Evolutionary conservation across 495 filamentous ascomycete genomes (phyloP).

Genomic region (Tuber brumale): DNA sequence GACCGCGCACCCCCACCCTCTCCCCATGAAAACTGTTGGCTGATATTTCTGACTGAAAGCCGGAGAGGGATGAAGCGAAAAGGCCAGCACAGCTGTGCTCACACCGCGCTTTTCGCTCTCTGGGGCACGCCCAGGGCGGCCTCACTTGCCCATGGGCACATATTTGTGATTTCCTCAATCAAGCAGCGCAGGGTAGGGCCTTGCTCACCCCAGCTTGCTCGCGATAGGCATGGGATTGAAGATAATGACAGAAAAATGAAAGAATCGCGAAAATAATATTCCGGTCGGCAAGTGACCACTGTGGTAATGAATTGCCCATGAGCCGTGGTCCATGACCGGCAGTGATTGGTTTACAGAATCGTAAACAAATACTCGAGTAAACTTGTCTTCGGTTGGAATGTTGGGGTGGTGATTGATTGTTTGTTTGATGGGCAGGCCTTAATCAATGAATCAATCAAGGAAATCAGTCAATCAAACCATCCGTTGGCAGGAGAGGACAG

Average conservation of each 20-base stretch:
- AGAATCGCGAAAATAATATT: neutral
- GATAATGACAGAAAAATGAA: neutral
- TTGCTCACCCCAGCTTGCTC: neutral
- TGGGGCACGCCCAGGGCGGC: neutral
- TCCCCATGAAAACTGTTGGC: conserved; percentile 29
- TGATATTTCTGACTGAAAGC: conserved; percentile 7
- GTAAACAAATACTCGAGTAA: conserved; percentile 2
- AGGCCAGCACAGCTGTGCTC: conserved; percentile 10
- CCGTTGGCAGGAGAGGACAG: neutral
- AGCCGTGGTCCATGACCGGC: neutral
- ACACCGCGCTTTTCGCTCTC: conserved; percentile 3
- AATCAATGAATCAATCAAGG: conserved; percentile 1
- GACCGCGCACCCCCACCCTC: conserved; percentile 14
- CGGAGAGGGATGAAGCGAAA: conserved; percentile 13
- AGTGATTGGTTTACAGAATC: neutral
- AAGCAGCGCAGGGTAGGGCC: neutral
- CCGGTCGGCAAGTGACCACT: neutral
- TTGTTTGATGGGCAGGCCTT: neutral
- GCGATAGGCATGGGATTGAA: neutral
- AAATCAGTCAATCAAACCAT: conserved; percentile 1
- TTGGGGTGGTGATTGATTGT: neutral
- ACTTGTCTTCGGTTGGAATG: neutral
- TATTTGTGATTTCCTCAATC: neutral
- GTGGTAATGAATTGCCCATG: neutral
- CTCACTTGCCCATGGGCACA: neutral